Evolutionary conservation across 1,139 yeast genomes (phyloP), one percentile per base, ranked within the genome.

Genomic region (Blastobotrys ciferrii): DNA sequence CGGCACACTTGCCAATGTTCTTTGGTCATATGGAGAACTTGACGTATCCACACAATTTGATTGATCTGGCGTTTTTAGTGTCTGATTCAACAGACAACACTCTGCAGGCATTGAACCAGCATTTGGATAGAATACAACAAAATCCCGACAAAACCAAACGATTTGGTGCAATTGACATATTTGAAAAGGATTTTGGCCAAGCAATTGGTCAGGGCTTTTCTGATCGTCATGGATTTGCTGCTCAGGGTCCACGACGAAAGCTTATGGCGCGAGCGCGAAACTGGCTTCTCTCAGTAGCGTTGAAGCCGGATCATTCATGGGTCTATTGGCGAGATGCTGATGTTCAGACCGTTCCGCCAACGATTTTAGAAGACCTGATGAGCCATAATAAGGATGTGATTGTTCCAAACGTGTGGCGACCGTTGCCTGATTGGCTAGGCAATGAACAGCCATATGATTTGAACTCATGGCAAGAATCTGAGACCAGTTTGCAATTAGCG

Each of bases 371-470:
- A 62, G 87, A 82, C 60, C 65, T 82, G 53, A 82, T 82, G 87
- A 75, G 73, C 53, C 85, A 81, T 60, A 74, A 78, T 58, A 76
- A 73, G 60, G 87, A 82, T 56, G 84, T 82, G 37, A 80, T 81
- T 50, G 91, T 87, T 19, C 96, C 96, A 19, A 87, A 87, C 62
- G 94, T 87, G 43, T 87, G 96, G 96, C 76, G 96, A 58, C 96
- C 96, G 1, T 71, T 87, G 54, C 95, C 95, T 1, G 92, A 84
- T 65, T 87, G 92, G 91, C 74, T 87, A 51, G 94, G 94, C 5
- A 82, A 82, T 62, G 91, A 86, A 63, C 96, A 87, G 66, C 95
- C 96, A 1, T 87, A 87, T 62, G 96, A 87, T 70, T 75, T 87
- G 64, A 87, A 87, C 69, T 85, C 95, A 32, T 87, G 96, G 96